Evolutionary conservation across 2,329 filamentous ascomycete genomes (phyloP), one percentile per base, ranked within the genome.

Genomic region (Diplodia mutila): DNA sequence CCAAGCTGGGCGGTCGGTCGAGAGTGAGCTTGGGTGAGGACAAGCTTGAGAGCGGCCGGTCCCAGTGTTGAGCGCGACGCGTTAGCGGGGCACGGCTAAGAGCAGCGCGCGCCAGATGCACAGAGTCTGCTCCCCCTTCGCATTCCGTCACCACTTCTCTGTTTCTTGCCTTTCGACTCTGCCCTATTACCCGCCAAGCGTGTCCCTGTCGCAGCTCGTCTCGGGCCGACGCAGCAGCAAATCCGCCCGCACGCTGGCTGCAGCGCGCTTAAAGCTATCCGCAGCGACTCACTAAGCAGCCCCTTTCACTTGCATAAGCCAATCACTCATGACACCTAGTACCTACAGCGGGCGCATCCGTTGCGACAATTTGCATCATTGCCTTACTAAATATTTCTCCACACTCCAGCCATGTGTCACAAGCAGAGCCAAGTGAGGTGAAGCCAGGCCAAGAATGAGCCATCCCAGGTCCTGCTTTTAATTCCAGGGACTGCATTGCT

Each of bases 291-390:
- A 61, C 12, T 42, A 21, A n/a, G 51, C 23, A 23, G 57, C 59
- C 59, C 59, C 59, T 63, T 63, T 63, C 34, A 34, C 42, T 29
- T 63, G 59, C 59, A 63, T 63, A 16, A 39, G n/a, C 59, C 59
- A 63, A 63, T 51, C 59, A 51, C 9, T 21, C 59, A 23, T 61
- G 39, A 48, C 57, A 25, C 39, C n/a, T n/a, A n/a, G n/a, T n/a
- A n/a, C n/a, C n/a, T n/a, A n/a, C n/a, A n/a, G n/a, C n/a, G n/a
- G n/a, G n/a, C n/a, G n/a, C n/a, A n/a, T n/a, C n/a, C n/a, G n/a
- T n/a, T n/a, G n/a, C n/a, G n/a, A n/a, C n/a, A n/a, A n/a, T n/a
- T n/a, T n/a, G n/a, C n/a, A n/a, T n/a, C n/a, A n/a, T n/a, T n/a
- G n/a, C n/a, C n/a, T n/a, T n/a, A 6, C 52, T 21, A 29, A 18